Base-by-base conservation (phyloP, 768 basidiomycete genomes). In the Galerina marginata region DNA sequence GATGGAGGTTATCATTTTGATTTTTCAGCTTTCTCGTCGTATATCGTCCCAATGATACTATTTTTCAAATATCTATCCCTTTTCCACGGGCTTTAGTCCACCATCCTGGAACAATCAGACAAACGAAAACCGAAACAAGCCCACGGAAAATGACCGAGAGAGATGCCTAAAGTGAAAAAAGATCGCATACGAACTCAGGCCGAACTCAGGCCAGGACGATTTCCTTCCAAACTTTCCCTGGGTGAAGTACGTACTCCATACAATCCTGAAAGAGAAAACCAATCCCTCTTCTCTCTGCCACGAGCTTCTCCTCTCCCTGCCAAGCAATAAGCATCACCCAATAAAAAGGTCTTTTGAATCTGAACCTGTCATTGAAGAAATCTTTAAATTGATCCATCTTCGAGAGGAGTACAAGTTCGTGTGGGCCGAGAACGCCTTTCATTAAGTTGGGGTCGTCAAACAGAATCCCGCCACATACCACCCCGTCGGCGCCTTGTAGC, bases 161-260 rank as follows among this genome's bases (percentile, higher is more conserved):
- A 20, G 2, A 2, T 20, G 20, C 20, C 20, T 20, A 20, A 20
- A 20, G 20, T 20, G 20, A 20, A 20, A 20, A 20, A 20, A 20
- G 20, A 20, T 20, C 20, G 20, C 20, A 20, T 20, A 20, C 20
- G 20, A 20, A 20, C 20, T 20, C 20, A 20, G 20, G 2, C 20
- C 20, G 20, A 20, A 20, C 1, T 20, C 20, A 20, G 20, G 48
- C 23, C 48, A 58, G 9, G 6, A 58, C 57, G 1, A 58, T 51
- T 20, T 58, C 55, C 33, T 46, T 56, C 55, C 55, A 56, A 4
- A 47, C 55, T 20, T 47, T 56, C 38, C 55, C 55, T 9, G 55
- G 55, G 2, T 26, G 10, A 9, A 47, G 15, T 9, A 37, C 12
- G 2, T 48, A 23, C 15, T 39, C 12, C 15, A 56, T 12, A 25